Evolutionary conservation across 202 grass and related monocot species (phyloP).

Genomic region (Panicum virgatum): DNA sequence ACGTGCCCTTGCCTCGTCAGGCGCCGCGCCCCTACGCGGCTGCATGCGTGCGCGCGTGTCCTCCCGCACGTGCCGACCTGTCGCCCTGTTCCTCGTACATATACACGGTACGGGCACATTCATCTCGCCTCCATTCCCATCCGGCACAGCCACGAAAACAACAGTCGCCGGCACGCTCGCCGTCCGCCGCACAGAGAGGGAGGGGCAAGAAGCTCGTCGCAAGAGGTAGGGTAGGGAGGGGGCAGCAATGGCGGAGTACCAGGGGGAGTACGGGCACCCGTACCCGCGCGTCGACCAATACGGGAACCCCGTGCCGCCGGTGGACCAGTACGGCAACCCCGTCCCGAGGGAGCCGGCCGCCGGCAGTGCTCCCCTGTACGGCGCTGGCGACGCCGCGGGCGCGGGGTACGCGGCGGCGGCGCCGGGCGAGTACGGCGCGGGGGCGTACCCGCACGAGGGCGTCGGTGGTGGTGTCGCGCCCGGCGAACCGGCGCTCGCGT

Average conservation of each 20-base stretch:
- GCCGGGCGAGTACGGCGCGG: not conserved
- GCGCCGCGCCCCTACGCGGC: not conserved
- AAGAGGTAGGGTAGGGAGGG: no score
- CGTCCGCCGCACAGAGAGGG: no score
- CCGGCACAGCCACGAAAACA: not conserved
- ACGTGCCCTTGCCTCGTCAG: constrained; percentile 27
- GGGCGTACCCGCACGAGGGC: not conserved
- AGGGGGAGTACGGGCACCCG: constrained; percentile 50
- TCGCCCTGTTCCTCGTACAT: constrained; percentile 6
- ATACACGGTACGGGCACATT: not conserved
- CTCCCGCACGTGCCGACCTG: not conserved
- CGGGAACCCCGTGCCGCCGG: constrained; percentile 57
- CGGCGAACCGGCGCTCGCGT: constrained; percentile 15
- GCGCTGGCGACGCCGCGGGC: not conserved
- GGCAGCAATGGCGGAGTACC: constrained; percentile 51
- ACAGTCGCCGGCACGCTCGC: not conserved
- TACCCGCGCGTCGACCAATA: constrained; percentile 69
- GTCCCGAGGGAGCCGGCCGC: constrained; percentile 27
- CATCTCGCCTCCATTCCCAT: not conserved
- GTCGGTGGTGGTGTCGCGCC: not conserved
- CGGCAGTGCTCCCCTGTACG: not conserved
- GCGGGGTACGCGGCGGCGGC: not conserved
- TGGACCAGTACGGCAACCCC: constrained; percentile 69
- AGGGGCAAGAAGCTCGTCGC: not conserved
- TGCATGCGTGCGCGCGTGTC: constrained; percentile 33